Evolutionary conservation across 2,329 filamentous ascomycete species (phyloP), one percentile per base, ranked within the genome.

Genomic region (Beauveria sp.): DNA sequence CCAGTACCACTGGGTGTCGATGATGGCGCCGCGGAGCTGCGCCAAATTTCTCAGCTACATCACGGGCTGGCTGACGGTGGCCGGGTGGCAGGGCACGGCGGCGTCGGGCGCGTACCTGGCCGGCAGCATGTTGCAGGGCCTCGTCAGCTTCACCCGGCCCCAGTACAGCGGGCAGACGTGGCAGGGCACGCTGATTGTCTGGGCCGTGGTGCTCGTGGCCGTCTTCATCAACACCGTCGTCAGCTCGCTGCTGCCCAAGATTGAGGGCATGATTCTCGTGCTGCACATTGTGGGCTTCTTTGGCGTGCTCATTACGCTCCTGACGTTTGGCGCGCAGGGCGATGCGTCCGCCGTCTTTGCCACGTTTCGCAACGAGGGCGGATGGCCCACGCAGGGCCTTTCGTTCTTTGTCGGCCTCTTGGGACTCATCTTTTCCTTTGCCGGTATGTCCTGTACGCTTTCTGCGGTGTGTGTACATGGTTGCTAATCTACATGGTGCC

Each of bases 1-100:
- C 9, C 82, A 86, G 70, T 86, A 85, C 64, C 81, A 84, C 67
- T 85, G 82, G 81, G 80, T 84, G 0, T 81, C 78, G 1, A 78
- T 82, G 64, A 77, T 84, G 59, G 79, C 70, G 2, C 78, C 81
- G 0, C 70, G 70, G 1, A 71, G 71, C 20, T 75, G 74, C 34
- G 78, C 83, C 64, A 81, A 79, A 61, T 78, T 81, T 55, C 71
- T 85, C 6, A 84, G 80, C 64, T 85, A 85, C 66, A 70, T 80
- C 5, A 67, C 67, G 63, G 75, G 78, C 57, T 81, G 79, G 80
- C 68, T 81, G 41, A 77, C 76, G 1, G 73, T 80, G n/a, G 72
- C 76, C n/a, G 78, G 74, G 9, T 82, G 78, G 79, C 77, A 70
- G 52, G 70, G 70, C 22, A 68, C 70, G 0, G 67, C 68, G 0